Base-by-base conservation (phyloP, 2,329 filamentous ascomycete species). In the Phaeosphaeria sp. region DNA sequence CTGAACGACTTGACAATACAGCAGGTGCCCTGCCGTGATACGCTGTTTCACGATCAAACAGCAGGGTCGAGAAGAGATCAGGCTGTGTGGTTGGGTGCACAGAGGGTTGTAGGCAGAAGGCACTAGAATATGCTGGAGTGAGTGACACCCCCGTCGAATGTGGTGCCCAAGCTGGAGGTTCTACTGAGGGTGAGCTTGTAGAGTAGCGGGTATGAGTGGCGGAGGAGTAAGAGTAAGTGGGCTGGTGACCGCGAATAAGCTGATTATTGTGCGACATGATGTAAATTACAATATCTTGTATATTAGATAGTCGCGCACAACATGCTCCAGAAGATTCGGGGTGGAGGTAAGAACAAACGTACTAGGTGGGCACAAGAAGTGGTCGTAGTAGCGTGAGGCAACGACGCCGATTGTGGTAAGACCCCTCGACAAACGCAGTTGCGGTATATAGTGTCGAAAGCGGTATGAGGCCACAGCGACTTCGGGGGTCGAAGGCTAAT, bases 11-110 rank as follows among this genome's bases (percentile, higher is more conserved):
- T 36, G 48, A 17, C 33, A 17, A 21, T 33, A 7, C 25, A 27
- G 36, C 25, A 21, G 11, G 11, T 13, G 48, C 39, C 18, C 27
- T 13, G n/a, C 15, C 25, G 21, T 39, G 47, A 21, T 63, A 63
- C 3, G 51, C 60, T 11, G n/a, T 6, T 20, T 55, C 50, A 7
- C 59, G 60, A 57, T 62, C 17, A 25, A 58, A 57, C 2, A 65
- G 49, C 3, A 61, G 49, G 9, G 42, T 51, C 30, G 51, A 33
- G 8, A 68, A 55, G 2, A 69, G 42, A 39, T 57, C 45, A 24
- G 53, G 40, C 2, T 48, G 22, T 4, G 51, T 49, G 20, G 8
- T 22, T 46, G 6, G 15, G 11, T n/a, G 44, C 9, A 11, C 8
- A 8, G 22, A 27, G 6, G 44, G 7, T 11, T 24, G 22, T n/a